Evolutionary conservation across 148 eudicot genomes (phyloP).

Genomic region (Camellia granthamiana): DNA sequence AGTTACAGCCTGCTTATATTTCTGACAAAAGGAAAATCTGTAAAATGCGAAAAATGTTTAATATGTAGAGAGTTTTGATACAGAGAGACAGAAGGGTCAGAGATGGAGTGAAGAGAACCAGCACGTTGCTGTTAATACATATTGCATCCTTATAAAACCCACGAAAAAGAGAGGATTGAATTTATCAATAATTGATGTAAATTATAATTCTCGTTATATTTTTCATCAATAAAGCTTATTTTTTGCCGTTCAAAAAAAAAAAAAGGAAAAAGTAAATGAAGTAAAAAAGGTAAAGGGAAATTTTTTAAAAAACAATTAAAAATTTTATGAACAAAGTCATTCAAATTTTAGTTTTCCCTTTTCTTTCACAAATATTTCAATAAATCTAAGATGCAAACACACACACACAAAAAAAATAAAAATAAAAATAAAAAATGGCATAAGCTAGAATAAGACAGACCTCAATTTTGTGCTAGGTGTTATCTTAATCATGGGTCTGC

Average conservation of each 20-base stretch:
- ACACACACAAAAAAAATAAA: too few relatives aligned
- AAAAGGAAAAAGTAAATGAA: too few relatives aligned
- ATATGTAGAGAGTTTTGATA: neutral
- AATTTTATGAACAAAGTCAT: too few relatives aligned
- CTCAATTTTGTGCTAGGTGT: slow-evolving; percentile 8
- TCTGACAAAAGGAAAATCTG: neutral
- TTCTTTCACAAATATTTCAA: too few relatives aligned
- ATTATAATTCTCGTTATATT: too few relatives aligned
- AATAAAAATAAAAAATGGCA: neutral
- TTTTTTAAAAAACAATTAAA: too few relatives aligned
- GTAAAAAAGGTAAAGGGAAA: too few relatives aligned
- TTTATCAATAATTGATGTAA: too few relatives aligned
- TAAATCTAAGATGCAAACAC: too few relatives aligned
- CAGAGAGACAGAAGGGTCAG: neutral
- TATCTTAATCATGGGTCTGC: neutral
- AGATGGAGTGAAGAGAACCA: neutral
- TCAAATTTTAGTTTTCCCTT: too few relatives aligned
- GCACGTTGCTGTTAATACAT: neutral
- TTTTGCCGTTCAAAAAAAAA: too few relatives aligned
- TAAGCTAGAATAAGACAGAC: slow-evolving; percentile 12
- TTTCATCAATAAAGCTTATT: too few relatives aligned
- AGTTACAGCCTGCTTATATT: neutral
- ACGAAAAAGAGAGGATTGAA: neutral
- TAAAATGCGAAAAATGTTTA: neutral
- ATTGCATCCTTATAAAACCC: neutral